Evolutionary conservation across 2,329 filamentous ascomycete genomes (phyloP).

Genomic region (Hypoxylon sp.): DNA sequence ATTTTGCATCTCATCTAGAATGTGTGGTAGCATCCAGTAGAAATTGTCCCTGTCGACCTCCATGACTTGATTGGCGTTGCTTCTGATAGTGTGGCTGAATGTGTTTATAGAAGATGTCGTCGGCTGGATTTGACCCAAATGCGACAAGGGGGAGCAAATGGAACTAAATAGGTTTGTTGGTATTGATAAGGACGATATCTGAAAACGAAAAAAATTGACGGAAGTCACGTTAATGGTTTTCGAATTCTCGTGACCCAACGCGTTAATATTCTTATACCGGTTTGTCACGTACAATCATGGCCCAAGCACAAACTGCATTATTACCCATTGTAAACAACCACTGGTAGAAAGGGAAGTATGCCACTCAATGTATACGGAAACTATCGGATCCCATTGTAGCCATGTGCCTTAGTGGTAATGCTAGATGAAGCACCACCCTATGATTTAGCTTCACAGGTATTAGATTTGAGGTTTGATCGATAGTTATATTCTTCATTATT

Average conservation of each 20-base stretch:
- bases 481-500: background rate
- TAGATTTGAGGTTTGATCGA: background rate
- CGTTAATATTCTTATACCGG: background rate
- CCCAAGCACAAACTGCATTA: slow-evolving; percentile 6
- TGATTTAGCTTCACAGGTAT: background rate
- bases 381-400: background rate
- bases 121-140: background rate
- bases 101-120: background rate
- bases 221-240: no score
- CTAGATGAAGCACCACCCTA: background rate
- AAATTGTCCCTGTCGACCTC: slow-evolving; percentile 47
- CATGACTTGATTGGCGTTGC: slow-evolving; percentile 38
- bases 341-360: background rate
- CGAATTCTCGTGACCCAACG: no score
- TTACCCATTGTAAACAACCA: background rate
- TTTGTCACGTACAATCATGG: slow-evolving; percentile 18
- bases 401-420: background rate
- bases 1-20: slow-evolving; percentile 48
- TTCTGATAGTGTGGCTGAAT: background rate
- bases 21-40: slow-evolving; percentile 46
- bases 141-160: no score
- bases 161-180: no score
- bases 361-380: background rate
- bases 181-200: no score
- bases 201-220: no score